Base-by-base conservation (phyloP, 2,329 filamentous ascomycete genomes). In the Elsinoe ampelina region DNA sequence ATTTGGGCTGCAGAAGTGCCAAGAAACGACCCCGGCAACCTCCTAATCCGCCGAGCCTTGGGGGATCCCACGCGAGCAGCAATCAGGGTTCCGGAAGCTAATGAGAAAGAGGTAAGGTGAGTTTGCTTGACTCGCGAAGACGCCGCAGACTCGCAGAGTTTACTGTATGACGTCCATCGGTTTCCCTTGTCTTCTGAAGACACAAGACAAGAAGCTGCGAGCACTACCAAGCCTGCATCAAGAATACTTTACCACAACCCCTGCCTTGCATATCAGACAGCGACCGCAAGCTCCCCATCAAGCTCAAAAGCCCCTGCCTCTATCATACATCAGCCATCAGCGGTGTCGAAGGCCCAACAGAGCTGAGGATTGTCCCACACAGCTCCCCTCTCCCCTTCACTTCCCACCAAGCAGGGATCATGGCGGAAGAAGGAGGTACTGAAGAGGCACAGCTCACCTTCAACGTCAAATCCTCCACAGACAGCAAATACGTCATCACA, bases 391-490 rank as follows among this genome's bases (percentile, higher is more conserved):
- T 22, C 34, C 15, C 15, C 15, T 35, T 3, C 2, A 34, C 6
- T 19, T 36, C 34, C n/a, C 13, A 11, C 12, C 35, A 36, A 6
- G 20, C 42, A 35, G 54, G 55, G 38, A 61, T 58, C 67, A 88
- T 87, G 84, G 80, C 85, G 68, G 70, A 76, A 57, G 79, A 82
- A 65, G 58, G 58, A 52, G 38, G 30, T 32, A 42, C 51, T n/a
- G 58, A 59, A 35, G 88, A 91, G 67, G 75, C 84, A 66, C 84
- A 91, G 66, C 76, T 98, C 75, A 95, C 88, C 71, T 97, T 98
- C 82, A 93, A 90, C 75, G 85, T 98, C 73, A 98, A 97, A 78
- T 88, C 89, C n/a, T 91, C 89, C n/a, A 86, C 85, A 65, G 91
- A 96, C 69, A 84, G 82, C 70, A 89, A 87, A 71, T 91, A 89